phyloP scores from a whole-genome alignment of 2,329 filamentous ascomycete species.

The Cadophora sp. region DNA sequence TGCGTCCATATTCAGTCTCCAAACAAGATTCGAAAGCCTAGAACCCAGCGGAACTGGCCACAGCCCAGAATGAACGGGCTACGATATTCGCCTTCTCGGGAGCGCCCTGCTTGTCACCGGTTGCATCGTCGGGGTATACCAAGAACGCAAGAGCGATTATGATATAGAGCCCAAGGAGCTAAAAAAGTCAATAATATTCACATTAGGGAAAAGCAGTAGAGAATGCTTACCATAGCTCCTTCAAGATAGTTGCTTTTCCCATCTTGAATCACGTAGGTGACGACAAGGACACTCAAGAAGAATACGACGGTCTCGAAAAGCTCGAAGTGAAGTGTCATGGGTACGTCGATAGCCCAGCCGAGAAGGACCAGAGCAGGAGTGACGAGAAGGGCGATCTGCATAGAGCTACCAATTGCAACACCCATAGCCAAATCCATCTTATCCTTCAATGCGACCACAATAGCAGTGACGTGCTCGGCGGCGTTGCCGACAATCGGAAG shows the following conservation, averaged over 20 bases:
- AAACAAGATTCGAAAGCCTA: background rate
- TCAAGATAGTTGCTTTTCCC: no score
- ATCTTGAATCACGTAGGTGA: constrained; percentile 69
- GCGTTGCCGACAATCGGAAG: constrained; percentile 84
- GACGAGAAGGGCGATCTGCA: constrained; percentile 83
- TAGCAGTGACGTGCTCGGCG: constrained; percentile 81
- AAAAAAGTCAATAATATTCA: constrained; percentile 43
- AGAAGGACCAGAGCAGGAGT: constrained; percentile 82
- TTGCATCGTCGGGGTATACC: constrained; percentile 61
- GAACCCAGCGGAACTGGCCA: background rate
- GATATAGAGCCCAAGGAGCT: constrained; percentile 60
- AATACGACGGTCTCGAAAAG: constrained; percentile 81
- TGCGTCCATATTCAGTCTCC: background rate
- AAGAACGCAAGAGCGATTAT: constrained; percentile 67
- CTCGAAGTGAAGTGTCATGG: constrained; percentile 81
- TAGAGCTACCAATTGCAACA: constrained; percentile 81
- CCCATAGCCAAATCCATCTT: constrained; percentile 81
- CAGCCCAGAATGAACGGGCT: constrained; percentile 12
- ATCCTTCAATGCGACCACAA: constrained; percentile 78
- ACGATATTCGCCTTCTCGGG: constrained; percentile 5
- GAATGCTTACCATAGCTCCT: background rate
- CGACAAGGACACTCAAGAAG: constrained; percentile 76
- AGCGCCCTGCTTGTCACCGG: constrained; percentile 11
- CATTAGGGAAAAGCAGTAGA: background rate
- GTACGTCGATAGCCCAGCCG: constrained; percentile 73